These are phyloP conservation scores for Helicostylum pulchrum DNA, from an alignment of 192 early-diverging fungal species.

Conservation along the genomic window DNA sequence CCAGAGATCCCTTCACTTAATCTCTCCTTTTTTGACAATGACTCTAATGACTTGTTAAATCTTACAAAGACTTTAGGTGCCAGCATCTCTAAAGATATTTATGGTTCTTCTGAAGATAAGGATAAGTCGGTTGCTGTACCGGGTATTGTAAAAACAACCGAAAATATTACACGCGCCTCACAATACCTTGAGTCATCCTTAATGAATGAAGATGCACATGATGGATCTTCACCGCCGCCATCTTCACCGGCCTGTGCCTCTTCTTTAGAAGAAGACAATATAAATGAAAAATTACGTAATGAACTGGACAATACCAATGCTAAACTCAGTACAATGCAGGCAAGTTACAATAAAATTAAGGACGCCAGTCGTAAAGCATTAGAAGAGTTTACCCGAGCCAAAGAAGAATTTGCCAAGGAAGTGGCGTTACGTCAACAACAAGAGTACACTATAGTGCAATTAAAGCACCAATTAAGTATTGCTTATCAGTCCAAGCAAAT, in stretches of 20 bases:
- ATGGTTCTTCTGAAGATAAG: not conserved
- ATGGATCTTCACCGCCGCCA: no score
- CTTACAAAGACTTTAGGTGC: slow-evolving; percentile 34
- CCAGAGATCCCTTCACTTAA: slow-evolving; percentile 15
- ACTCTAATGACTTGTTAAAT: slow-evolving; percentile 32
- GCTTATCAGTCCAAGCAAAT: slow-evolving; percentile 17
- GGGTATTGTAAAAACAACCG: not conserved
- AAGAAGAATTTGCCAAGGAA: slow-evolving; percentile 48
- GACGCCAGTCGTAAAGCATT: slow-evolving; percentile 37
- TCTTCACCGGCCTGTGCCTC: no score
- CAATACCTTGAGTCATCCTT: slow-evolving; percentile 21
- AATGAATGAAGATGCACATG: not conserved
- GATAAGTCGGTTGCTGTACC: not conserved
- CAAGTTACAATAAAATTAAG: slow-evolving; percentile 26
- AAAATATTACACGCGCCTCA: slow-evolving; percentile 23
- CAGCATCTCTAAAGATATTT: slow-evolving; percentile 17
- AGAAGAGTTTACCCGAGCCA: slow-evolving; percentile 41
- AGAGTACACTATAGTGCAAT: slow-evolving; percentile 26
- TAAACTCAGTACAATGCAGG: slow-evolving; percentile 25
- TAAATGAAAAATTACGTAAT: slow-evolving; percentile 11
- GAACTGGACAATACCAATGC: slow-evolving; percentile 27
- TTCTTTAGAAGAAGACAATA: not conserved
- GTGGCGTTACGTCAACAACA: slow-evolving; percentile 30
- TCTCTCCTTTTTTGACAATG: slow-evolving; percentile 34
- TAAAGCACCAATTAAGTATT: slow-evolving; percentile 27